Evolutionary conservation across 2,329 filamentous ascomycete genomes (phyloP).

Genomic region (Arachnomyces sp.): DNA sequence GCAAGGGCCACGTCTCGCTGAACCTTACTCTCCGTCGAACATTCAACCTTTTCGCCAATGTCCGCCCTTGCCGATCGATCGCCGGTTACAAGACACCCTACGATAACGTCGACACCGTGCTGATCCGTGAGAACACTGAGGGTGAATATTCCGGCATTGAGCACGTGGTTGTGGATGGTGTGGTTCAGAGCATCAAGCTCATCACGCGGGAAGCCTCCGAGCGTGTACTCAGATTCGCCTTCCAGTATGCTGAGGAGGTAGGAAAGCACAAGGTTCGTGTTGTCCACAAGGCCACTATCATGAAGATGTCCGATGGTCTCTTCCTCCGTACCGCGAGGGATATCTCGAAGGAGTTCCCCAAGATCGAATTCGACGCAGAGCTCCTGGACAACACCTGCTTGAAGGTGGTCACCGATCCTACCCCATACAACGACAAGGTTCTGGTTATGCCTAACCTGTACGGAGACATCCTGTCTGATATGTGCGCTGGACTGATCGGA

Average conservation of each 20-base stretch:
- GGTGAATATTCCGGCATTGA: slow-evolving; percentile 99
- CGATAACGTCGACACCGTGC: slow-evolving; percentile 90
- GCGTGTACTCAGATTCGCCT: slow-evolving; percentile 92
- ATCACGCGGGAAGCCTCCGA: slow-evolving; percentile 93
- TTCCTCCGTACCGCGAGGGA: slow-evolving; percentile 84
- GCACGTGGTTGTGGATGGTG: slow-evolving; percentile 94
- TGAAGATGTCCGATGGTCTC: slow-evolving; percentile 99
- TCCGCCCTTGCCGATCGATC: slow-evolving; percentile 94
- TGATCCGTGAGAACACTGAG: slow-evolving; percentile 99
- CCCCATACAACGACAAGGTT: slow-evolving; percentile 98
- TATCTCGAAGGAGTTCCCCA: slow-evolving; percentile 89
- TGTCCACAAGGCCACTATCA: slow-evolving; percentile 99
- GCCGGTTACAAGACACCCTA: slow-evolving; percentile 98
- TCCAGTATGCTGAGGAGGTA: slow-evolving; percentile 92
- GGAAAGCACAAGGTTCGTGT: slow-evolving; percentile 95
- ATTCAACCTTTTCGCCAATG: slow-evolving; percentile 99
- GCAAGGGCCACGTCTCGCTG: slow-evolving; percentile 98
- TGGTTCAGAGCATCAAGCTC: slow-evolving; percentile 99
- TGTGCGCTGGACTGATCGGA: slow-evolving; percentile 97
- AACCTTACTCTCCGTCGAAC: slow-evolving; percentile 97
- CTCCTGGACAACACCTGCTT: slow-evolving; percentile 98
- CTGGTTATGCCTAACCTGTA: slow-evolving; percentile 97
- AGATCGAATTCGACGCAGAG: slow-evolving; percentile 94
- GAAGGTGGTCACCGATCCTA: slow-evolving; percentile 95
- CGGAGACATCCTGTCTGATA: slow-evolving; percentile 98